Evolutionary conservation across 441 rosid genomes (phyloP).

Genomic region (Theobroma grandiflorum): DNA sequence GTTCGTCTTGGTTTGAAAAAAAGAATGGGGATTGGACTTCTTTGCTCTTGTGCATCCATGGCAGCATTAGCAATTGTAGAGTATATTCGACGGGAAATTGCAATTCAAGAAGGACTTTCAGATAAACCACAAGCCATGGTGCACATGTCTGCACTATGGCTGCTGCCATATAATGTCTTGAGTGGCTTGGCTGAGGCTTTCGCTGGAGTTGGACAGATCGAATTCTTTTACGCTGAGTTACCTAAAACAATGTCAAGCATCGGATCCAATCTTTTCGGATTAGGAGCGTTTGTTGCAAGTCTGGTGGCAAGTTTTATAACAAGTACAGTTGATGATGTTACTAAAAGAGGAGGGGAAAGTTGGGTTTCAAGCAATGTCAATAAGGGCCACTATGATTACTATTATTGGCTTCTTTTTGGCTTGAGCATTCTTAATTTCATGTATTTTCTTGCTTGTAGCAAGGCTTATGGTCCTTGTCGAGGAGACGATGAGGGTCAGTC

Average conservation of each 20-base stretch:
- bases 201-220: conserved; percentile 50
- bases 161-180: conserved; percentile 45
- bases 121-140: conserved; percentile 38
- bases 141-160: conserved; percentile 64
- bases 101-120: conserved; percentile 34
- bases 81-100: conserved; percentile 35
- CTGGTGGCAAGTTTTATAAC: conserved; percentile 47
- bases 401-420: conserved; percentile 47
- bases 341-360: conserved; percentile 39
- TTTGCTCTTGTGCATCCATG: conserved; percentile 38
- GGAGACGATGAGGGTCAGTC: background rate
- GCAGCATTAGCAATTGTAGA: conserved; percentile 48
- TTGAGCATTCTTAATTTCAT: conserved; percentile 44
- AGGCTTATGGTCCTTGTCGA: conserved; percentile 48
- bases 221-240: conserved; percentile 64
- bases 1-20: conserved; percentile 45
- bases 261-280: conserved; percentile 43
- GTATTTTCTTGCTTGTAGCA: conserved; percentile 43
- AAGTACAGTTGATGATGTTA: conserved; percentile 40
- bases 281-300: conserved; percentile 37
- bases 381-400: conserved; percentile 56
- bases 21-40: conserved; percentile 64
- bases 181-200: conserved; percentile 58
- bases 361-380: conserved; percentile 53
- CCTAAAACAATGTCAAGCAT: conserved; percentile 69